Evolutionary conservation across 306 rosid species (phyloP), one percentile per base, ranked within the genome.

Genomic region (Corylus heterophylla): DNA sequence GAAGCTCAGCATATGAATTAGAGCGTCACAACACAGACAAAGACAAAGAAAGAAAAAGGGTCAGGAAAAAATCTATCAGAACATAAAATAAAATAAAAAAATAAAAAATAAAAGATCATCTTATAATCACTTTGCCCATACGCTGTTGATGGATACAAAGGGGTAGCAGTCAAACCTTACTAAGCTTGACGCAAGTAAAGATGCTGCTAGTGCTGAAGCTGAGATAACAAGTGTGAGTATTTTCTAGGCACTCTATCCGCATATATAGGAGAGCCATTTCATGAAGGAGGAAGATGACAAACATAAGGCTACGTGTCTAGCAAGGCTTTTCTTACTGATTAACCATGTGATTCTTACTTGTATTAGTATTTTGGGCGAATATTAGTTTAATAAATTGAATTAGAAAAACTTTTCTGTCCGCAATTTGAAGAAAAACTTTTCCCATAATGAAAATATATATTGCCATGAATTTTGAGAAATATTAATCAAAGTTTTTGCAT

Each of bases 81-180:
- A 42, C 42, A 42, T n/a, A 18, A 31, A 31, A 31, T 1, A 29
- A 2, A 29, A 29, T 1, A 29, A 29, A 29, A 31, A 31, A 31
- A 31, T 22, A 22, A 22, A 22, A 22, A 22, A 0, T 3, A 67
- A 66, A 42, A 42, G 72, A 67, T 67, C 51, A 67, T 12, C 11
- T 67, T 62, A n/a, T 75, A 58, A 62, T 67, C 63, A 67, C 78
- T 64, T 66, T 61, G 76, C 42, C 69, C 25, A 35, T 12, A 62
- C 45, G 62, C 18, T 50, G 17, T 2, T 42, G 79, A 54, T 70
- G 9, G 17, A 39, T 27, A 16, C 35, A 51, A 8, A 54, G 8
- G 2, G 17, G 16, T n/a, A 85, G 12, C 58, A 77, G 75, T 61
- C 12, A 75, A 66, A 82, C 72, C 61, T 75, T 67, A 3, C 47